Base-by-base conservation (phyloP, 2,329 filamentous ascomycete species). In the Nemania sp. region DNA sequence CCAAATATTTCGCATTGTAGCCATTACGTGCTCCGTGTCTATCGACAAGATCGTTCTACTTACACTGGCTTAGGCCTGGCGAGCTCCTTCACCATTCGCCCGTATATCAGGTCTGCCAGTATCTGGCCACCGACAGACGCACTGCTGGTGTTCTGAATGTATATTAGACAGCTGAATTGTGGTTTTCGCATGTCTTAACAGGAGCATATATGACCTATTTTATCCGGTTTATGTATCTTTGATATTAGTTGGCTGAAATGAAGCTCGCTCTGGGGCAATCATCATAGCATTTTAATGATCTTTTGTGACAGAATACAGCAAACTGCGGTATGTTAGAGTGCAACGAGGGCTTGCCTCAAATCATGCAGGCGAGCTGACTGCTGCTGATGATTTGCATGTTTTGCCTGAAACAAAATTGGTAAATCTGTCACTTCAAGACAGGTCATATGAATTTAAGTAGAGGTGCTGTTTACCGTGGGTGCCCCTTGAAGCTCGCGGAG, bases 401-500 rank as follows among this genome's bases (percentile, higher is more conserved):
- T 21, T 48, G 17, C 34, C 43, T 54, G n/a, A 50, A 15, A 18
- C 32, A 40, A 50, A 54, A 25, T 43, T 15, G 29, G 56, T 25
- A 34, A 37, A 25, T 15, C 10, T 43, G 51, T 40, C 50, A 39
- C 11, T 37, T 43, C 9, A 39, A 53, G 53, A 17, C 2, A 35
- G 45, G 35, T 32, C 13, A 46, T 43, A 32, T 15, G 40, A 32
- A 32, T 47, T 49, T 57, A 32, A 12, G 49, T 12, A 29, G 29
- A n/a, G 20, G 37, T 15, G n/a, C 56, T 47, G 29, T 54, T 63
- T 15, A 42, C 18, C 17, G 53, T 25, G 29, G 20, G 15, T 34
- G 59, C 45, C 7, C 72, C 72, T 54, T 74, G 71, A 54, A 75
- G 64, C 55, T 75, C 73, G 52, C 73, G 69, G 63, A 74, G 63